phyloP scores from a whole-genome alignment of 2,329 filamentous ascomycete genomes.

The Thelonectria rubi region DNA sequence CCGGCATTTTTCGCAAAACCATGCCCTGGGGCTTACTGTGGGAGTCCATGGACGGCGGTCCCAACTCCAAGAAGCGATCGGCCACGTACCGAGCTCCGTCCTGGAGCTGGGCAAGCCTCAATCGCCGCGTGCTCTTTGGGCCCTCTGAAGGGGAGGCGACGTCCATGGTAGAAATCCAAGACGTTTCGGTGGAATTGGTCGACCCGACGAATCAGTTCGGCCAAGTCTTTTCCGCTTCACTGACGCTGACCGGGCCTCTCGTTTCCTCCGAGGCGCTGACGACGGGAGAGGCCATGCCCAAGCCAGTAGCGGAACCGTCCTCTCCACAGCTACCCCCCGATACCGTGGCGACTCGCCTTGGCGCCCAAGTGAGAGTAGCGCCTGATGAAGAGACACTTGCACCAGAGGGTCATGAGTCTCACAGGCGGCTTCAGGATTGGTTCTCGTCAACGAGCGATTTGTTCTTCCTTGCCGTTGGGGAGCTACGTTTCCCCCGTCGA shows the following conservation, averaged over 20 bases:
- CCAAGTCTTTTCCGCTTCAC: constrained; percentile 13
- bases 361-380: too few relatives aligned
- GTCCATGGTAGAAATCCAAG: neutral
- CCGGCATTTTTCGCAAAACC: constrained; percentile 10
- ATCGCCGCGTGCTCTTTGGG: neutral
- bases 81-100: constrained; percentile 10
- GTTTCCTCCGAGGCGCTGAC: neutral
- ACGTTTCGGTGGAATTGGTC: constrained; percentile 8
- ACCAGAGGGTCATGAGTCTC: too few relatives aligned
- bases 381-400: too few relatives aligned
- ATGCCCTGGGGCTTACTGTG: constrained; percentile 19
- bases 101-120: constrained; percentile 19
- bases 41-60: too few relatives aligned
- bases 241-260: constrained; percentile 12
- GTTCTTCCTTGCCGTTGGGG: too few relatives aligned
- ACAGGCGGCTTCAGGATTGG: too few relatives aligned
- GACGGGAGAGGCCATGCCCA: too few relatives aligned
- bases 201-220: constrained; percentile 13
- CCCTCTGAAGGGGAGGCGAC: neutral
- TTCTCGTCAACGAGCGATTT: too few relatives aligned
- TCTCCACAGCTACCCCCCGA: neutral
- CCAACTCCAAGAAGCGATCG: neutral
- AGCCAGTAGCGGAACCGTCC: neutral
- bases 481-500: too few relatives aligned
- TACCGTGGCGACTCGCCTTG: neutral